phyloP scores from a whole-genome alignment of 2,329 filamentous ascomycete species.

The Colletotrichum brevisporum region DNA sequence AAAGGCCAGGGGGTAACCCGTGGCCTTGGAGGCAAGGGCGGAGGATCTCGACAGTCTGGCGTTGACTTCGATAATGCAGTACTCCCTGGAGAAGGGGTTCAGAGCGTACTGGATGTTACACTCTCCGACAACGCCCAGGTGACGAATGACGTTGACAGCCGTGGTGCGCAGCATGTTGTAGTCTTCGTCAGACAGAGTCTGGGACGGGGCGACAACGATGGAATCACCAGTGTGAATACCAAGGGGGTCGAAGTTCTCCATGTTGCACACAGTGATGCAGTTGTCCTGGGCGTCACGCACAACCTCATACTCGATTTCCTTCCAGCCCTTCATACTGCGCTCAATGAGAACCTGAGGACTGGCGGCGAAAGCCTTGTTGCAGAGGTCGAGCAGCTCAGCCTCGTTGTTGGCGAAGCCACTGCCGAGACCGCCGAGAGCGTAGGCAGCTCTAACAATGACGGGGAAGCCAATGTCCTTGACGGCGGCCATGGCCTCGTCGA shows the following conservation, averaged over 20 bases:
- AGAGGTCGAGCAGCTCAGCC: conserved; percentile 85
- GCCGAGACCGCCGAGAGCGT: conserved; percentile 93
- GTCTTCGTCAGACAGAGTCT: conserved; percentile 96
- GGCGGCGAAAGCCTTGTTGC: conserved; percentile 93
- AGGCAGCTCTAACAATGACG: conserved; percentile 96
- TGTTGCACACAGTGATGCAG: conserved; percentile 99
- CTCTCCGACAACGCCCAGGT: conserved; percentile 96
- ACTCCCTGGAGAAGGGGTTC: conserved; percentile 94
- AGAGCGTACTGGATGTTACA: conserved; percentile 99
- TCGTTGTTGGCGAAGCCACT: conserved; percentile 96
- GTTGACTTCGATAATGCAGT: conserved; percentile 99
- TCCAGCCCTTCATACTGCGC: conserved; percentile 99
- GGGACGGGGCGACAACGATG: conserved; percentile 96
- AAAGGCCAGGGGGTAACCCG: conserved; percentile 95
- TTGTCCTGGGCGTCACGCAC: conserved; percentile 96
- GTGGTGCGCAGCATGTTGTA: conserved; percentile 99
- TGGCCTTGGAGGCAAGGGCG: conserved; percentile 95
- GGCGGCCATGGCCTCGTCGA: conserved; percentile 89
- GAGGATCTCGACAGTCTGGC: conserved; percentile 96
- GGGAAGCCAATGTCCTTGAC: conserved; percentile 95
- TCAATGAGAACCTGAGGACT: conserved; percentile 97
- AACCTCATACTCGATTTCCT: conserved; percentile 99
- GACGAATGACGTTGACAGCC: conserved; percentile 95
- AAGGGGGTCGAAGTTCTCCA: conserved; percentile 99
- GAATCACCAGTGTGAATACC: conserved; percentile 99